phyloP scores from a whole-genome alignment of 352 stramenopile species.

The Peronospora belbahrii region DNA sequence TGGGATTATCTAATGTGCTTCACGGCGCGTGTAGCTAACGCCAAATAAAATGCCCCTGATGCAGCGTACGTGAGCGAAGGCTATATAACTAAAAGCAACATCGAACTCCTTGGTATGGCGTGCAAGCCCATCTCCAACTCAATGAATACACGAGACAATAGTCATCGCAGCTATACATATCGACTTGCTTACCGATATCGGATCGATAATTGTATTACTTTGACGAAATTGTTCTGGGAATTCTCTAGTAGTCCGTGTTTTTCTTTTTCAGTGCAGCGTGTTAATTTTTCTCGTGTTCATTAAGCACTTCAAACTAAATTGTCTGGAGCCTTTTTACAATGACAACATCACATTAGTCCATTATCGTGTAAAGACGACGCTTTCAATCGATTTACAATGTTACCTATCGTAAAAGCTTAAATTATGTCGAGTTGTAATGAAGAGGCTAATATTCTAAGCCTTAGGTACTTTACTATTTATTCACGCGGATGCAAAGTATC shows the following conservation, averaged over 20 bases:
- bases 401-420: constrained; percentile 49
- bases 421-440: not conserved
- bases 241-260: constrained; percentile 62
- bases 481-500: constrained; percentile 45
- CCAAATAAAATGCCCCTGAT: constrained; percentile 53
- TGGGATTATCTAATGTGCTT: constrained; percentile 55
- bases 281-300: not conserved
- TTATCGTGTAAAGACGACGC: constrained; percentile 43
- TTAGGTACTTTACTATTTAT: constrained; percentile 58
- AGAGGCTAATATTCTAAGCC: constrained; percentile 13
- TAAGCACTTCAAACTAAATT: not conserved
- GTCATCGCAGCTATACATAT: constrained; percentile 3
- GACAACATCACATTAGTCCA: constrained; percentile 67
- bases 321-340: not conserved
- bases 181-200: no score
- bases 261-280: constrained; percentile 3
- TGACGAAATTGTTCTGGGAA: constrained; percentile 36
- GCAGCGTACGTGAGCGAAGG: constrained; percentile 52
- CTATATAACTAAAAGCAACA: constrained; percentile 46
- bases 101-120: constrained; percentile 41
- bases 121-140: constrained; percentile 9
- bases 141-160: constrained; percentile 7
- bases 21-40: constrained; percentile 45
- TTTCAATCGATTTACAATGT: constrained; percentile 67
- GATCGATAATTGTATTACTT: constrained; percentile 13